Evolutionary conservation across 805 yeast species (phyloP).

Genomic region (Candida awuae): DNA sequence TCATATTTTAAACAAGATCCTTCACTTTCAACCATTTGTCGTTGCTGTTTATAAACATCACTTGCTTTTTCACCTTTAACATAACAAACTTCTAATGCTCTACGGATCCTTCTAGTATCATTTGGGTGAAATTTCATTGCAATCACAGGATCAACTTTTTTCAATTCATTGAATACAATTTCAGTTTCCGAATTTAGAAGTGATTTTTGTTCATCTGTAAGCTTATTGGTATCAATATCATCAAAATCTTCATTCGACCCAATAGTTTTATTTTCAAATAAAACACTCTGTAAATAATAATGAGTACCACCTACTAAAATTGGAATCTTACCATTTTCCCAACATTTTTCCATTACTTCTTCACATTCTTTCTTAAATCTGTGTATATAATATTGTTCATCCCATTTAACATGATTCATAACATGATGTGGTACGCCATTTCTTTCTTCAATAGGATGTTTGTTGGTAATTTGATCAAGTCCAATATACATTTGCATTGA

Average conservation of each 20-base stretch:
- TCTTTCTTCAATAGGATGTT: constrained; percentile 78
- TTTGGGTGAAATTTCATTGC: constrained; percentile 86
- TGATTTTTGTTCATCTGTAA: constrained; percentile 27
- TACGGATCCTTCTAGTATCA: constrained; percentile 65
- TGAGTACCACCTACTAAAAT: constrained; percentile 95
- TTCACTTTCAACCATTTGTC: constrained; percentile 28
- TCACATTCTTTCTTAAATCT: constrained; percentile 69
- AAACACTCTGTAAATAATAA: constrained; percentile 73
- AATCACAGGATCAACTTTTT: constrained; percentile 57
- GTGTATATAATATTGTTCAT: constrained; percentile 73
- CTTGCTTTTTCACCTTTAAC: constrained; percentile 63
- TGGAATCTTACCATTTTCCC: constrained; percentile 63
- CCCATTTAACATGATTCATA: constrained; percentile 77
- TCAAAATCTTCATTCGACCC: constrained; percentile 15
- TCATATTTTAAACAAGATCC: constrained; percentile 47
- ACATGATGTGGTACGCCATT: constrained; percentile 76
- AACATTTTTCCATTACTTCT: constrained; percentile 54
- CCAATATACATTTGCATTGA: constrained; percentile 91
- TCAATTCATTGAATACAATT: constrained; percentile 39
- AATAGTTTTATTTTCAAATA: constrained; percentile 64
- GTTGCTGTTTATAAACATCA: constrained; percentile 59
- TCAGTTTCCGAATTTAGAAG: constrained; percentile 53
- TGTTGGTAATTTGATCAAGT: constrained; percentile 74
- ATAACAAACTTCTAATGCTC: constrained; percentile 76
- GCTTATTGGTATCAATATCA: constrained; percentile 12